Percentiles rank a stretch among this genome's conserved stretches.
phyloP scores from a whole-genome alignment of 495 filamentous ascomycete species.

The Echria macrotheca region DNA sequence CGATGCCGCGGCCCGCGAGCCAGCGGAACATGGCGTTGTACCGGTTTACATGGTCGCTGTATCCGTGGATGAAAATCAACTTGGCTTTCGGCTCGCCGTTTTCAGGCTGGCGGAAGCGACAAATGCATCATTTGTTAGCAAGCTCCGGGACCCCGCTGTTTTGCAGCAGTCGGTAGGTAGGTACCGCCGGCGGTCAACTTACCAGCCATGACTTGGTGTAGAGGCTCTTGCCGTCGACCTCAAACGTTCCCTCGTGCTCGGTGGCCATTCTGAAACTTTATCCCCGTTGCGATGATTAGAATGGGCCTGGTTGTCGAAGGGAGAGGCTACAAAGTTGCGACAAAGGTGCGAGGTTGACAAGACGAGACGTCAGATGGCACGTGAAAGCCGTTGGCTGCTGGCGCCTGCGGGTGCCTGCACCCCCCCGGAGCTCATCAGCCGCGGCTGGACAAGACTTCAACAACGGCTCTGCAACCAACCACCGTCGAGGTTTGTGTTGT shows the following conservation, averaged over 20 bases:
- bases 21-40: slow-evolving; percentile 63
- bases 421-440: not conserved
- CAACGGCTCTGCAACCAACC: not conserved
- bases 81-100: slow-evolving; percentile 54
- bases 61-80: slow-evolving; percentile 78
- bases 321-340: not conserved
- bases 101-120: slow-evolving; percentile 42
- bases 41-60: slow-evolving; percentile 76
- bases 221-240: slow-evolving; percentile 54
- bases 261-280: slow-evolving; percentile 36
- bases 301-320: too few species aligned
- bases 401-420: not conserved
- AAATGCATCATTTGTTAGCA: not conserved
- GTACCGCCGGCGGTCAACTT: too few species aligned
- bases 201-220: slow-evolving; percentile 89
- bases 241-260: slow-evolving; percentile 46
- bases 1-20: slow-evolving; percentile 67
- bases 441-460: not conserved
- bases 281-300: too few species aligned
- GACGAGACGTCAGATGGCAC: not conserved
- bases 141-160: too few species aligned
- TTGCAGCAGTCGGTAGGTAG: too few species aligned
- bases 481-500: too few species aligned
- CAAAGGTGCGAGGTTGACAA: not conserved
- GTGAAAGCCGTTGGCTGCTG: not conserved